Conservation (phyloP, 768 basidiomycete species). For the Boletus rubescentipes region DNA sequence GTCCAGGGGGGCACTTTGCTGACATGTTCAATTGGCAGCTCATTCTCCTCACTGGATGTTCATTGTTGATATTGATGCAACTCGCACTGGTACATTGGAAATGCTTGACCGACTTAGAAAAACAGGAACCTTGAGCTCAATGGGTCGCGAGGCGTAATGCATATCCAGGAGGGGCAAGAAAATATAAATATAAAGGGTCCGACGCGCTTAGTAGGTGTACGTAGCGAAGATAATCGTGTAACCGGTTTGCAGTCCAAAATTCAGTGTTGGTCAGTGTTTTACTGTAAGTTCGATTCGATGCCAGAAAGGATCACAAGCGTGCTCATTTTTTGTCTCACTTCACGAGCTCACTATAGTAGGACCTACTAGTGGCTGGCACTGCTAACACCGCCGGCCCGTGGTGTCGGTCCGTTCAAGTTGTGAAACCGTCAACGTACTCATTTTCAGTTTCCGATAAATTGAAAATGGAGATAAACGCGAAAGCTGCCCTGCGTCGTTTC, state of each 20-base stretch:
- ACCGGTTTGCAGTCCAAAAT: neutral
- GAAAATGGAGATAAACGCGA: too few relatives aligned
- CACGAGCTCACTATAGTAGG: too few relatives aligned
- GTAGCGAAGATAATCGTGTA: too few relatives aligned
- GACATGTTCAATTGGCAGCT: conserved; percentile 6
- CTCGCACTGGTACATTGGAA: conserved; percentile 1
- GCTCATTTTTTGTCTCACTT: too few relatives aligned
- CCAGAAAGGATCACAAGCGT: too few relatives aligned
- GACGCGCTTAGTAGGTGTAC: neutral
- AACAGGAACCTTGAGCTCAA: neutral
- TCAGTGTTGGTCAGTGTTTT: neutral
- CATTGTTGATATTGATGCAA: conserved; percentile 8
- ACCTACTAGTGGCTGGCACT: too few relatives aligned
- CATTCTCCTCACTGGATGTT: conserved; percentile 2
- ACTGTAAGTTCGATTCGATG: too few relatives aligned
- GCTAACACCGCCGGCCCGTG: too few relatives aligned
- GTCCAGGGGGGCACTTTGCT: neutral
- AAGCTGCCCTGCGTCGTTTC: too few relatives aligned
- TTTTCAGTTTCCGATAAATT: too few relatives aligned
- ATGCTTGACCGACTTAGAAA: neutral
- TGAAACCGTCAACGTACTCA: too few relatives aligned
- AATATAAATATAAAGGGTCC: neutral
- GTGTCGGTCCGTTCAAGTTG: too few relatives aligned
- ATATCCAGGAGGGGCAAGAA: neutral
- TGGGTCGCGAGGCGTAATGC: neutral